phyloP scores from a whole-genome alignment of 345 rosid genomes.

The Populus deltoides region DNA sequence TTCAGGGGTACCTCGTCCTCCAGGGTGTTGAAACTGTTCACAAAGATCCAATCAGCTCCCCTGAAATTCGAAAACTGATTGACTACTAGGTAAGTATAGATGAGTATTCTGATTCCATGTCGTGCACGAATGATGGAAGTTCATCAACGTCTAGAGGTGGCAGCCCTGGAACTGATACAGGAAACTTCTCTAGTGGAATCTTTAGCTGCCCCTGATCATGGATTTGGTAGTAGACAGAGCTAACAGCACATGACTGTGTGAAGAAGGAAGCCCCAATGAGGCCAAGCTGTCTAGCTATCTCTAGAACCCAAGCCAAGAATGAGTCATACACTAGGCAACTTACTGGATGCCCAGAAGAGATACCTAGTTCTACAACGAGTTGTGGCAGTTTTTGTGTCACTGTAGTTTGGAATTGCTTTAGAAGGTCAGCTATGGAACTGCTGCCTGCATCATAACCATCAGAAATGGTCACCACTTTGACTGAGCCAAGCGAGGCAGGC shows the following conservation, averaged over 20 bases:
- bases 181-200: constrained; percentile 26
- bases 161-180: constrained; percentile 26
- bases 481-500: constrained; percentile 20
- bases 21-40: constrained; percentile 28
- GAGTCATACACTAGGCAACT: constrained; percentile 46
- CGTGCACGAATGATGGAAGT: constrained; percentile 39
- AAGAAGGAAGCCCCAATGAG: constrained; percentile 28
- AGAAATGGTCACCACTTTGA: constrained; percentile 27
- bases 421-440: not conserved
- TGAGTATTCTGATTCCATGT: constrained; percentile 9
- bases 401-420: constrained; percentile 12
- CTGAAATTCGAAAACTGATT: not conserved
- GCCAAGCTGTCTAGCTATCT: constrained; percentile 22
- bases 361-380: constrained; percentile 22
- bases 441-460: constrained; percentile 28
- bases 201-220: constrained; percentile 12
- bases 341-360: not conserved
- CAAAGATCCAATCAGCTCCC: not conserved
- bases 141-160: constrained; percentile 36
- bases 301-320: constrained; percentile 42
- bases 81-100: not conserved
- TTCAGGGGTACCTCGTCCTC: constrained; percentile 38
- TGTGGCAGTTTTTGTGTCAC: constrained; percentile 29
- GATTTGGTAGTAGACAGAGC: constrained; percentile 14
- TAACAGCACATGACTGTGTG: constrained; percentile 31